Evolutionary conservation across 108 stramenopile genomes (phyloP).

Genomic region (Phaeodactylum tricornutum): DNA sequence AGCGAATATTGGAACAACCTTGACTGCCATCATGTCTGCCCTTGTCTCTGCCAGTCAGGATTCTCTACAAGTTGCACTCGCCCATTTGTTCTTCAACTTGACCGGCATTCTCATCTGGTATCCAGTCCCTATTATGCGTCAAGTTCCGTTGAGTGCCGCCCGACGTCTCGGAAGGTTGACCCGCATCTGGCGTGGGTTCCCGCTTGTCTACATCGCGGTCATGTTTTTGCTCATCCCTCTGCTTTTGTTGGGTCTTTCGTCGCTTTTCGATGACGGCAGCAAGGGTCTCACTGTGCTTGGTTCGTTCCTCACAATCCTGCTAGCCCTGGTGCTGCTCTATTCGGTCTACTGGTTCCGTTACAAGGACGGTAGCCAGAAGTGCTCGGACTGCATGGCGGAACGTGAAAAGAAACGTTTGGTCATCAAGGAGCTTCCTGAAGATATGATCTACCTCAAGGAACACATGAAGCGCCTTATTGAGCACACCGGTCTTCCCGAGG

Average conservation of each 20-base stretch:
- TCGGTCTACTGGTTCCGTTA: constrained; percentile 30
- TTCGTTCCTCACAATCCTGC: constrained; percentile 30
- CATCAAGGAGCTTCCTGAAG: constrained; percentile 25
- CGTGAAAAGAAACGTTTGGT: constrained; percentile 21
- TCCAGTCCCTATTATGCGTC: constrained; percentile 72
- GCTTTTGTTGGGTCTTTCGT: constrained; percentile 44
- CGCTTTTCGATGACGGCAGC: constrained; percentile 36
- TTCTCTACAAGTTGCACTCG: constrained; percentile 63
- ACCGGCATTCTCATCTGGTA: constrained; percentile 74
- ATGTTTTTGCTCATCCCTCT: constrained; percentile 57
- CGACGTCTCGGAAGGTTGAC: constrained; percentile 51
- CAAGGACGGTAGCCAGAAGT: constrained; percentile 28
- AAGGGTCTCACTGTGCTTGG: constrained; percentile 63
- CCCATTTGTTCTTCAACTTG: constrained; percentile 81
- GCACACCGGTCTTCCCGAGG: constrained; percentile 35
- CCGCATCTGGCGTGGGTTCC: constrained; percentile 42
- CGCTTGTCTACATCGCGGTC: constrained; percentile 56
- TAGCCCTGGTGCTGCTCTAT: constrained; percentile 18
- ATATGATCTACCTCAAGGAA: constrained; percentile 41
- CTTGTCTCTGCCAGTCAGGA: constrained; percentile 38
- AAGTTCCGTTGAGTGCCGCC: constrained; percentile 48
- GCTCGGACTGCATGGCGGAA: constrained; percentile 17
- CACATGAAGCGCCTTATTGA: constrained; percentile 23
- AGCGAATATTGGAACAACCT: constrained; percentile 82
- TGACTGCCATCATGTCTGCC: constrained; percentile 64